A percentile compares a stretch with the other conserved stretches of the same genome.
Conservation (phyloP, 2,329 filamentous ascomycete species). For the Colletotrichum siamense region DNA sequence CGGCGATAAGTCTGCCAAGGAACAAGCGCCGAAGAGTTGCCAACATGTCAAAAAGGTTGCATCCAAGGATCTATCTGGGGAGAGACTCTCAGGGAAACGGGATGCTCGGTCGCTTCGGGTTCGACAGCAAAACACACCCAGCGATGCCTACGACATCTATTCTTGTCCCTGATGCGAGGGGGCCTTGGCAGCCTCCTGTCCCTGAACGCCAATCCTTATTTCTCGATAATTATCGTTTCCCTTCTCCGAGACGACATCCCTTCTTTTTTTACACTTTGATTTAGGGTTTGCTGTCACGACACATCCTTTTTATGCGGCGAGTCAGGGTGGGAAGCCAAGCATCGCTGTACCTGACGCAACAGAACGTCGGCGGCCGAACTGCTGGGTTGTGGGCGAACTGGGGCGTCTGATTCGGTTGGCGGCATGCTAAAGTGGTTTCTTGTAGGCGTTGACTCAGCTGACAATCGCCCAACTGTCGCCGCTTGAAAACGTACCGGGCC, state of each 20-base stretch:
- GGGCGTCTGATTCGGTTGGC: neutral
- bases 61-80: neutral
- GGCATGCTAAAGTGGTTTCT: neutral
- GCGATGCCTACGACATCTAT: neutral
- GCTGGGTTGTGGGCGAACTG: neutral
- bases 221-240: neutral
- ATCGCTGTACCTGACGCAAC: neutral
- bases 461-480: neutral
- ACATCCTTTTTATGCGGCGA: conserved; percentile 10
- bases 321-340: neutral
- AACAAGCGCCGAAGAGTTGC: neutral
- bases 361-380: neutral
- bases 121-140: neutral
- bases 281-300: conserved; percentile 21
- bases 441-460: neutral
- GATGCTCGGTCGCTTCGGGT: neutral
- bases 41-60: neutral
- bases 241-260: neutral
- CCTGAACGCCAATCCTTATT: neutral
- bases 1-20: neutral
- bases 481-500: neutral
- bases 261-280: neutral
- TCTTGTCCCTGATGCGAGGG: neutral
- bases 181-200: neutral
- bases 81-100: neutral